Evolutionary conservation across 2,329 filamentous ascomycete genomes (phyloP).

Genomic region (Simplicillium aogashimaense): DNA sequence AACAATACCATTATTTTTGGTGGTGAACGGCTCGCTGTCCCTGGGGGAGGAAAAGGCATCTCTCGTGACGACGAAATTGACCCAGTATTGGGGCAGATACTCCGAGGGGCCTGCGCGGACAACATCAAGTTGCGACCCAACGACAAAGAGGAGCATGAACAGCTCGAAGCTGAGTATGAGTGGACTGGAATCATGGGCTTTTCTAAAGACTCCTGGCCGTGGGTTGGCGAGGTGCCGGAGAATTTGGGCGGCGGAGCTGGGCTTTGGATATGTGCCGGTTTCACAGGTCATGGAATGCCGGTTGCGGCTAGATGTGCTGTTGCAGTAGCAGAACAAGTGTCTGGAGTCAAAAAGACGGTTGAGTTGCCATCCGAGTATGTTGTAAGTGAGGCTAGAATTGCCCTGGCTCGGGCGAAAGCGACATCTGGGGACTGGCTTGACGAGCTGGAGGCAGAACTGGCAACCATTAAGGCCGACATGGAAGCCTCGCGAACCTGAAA

Average conservation of each 20-base stretch:
- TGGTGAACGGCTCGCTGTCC: slow-evolving; percentile 51
- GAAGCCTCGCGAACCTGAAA: no score
- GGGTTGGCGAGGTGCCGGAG: slow-evolving; percentile 56
- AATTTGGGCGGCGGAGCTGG: slow-evolving; percentile 41
- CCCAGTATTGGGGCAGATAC: slow-evolving; percentile 40
- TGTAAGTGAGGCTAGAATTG: slow-evolving; percentile 21
- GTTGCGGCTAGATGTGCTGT: slow-evolving; percentile 58
- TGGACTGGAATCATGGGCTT: slow-evolving; percentile 81
- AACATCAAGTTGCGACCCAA: slow-evolving; percentile 28
- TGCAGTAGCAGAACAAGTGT: slow-evolving; percentile 51
- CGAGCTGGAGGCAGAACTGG: not conserved
- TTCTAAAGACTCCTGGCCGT: slow-evolving; percentile 56
- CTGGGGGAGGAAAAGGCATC: slow-evolving; percentile 36
- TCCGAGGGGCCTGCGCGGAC: slow-evolving; percentile 34
- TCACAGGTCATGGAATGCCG: slow-evolving; percentile 71
- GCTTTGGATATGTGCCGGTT: slow-evolving; percentile 55
- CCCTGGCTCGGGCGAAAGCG: no score
- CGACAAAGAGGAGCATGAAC: not conserved
- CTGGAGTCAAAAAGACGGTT: slow-evolving; percentile 26
- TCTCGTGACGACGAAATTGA: slow-evolving; percentile 52
- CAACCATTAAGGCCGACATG: no score
- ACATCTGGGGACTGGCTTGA: not conserved
- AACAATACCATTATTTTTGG: slow-evolving; percentile 56
- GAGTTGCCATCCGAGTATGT: slow-evolving; percentile 33
- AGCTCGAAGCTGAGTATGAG: slow-evolving; percentile 32